Conservation (phyloP, 306 rosid genomes). For the Quercus suber region DNA sequence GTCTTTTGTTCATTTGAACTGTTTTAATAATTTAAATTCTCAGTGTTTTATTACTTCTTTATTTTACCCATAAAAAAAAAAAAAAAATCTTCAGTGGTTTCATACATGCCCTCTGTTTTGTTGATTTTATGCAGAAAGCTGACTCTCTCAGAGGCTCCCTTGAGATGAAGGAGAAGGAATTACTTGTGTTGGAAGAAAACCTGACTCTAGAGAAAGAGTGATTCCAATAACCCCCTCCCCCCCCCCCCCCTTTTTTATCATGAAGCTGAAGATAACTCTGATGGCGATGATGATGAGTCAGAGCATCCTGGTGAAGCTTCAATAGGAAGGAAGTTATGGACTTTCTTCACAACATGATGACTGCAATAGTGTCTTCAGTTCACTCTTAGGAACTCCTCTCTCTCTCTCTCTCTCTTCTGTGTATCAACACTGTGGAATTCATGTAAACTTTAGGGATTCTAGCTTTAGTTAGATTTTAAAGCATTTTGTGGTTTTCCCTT, state of each 20-base stretch:
- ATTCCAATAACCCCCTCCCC: conserved; percentile 14
- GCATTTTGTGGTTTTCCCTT: background rate
- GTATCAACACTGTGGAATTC: no score
- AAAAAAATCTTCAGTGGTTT: background rate
- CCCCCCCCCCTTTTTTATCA: no score
- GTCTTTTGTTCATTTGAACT: conserved; percentile 16
- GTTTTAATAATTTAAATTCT: background rate
- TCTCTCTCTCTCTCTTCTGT: background rate
- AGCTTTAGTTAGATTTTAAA: conserved; percentile 1
- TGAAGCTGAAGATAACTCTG: conserved; percentile 36
- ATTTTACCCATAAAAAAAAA: no score
- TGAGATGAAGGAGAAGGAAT: conserved; percentile 57
- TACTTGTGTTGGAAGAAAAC: conserved; percentile 57
- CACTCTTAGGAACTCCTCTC: background rate
- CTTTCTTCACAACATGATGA: conserved; percentile 69
- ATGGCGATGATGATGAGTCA: conserved; percentile 33
- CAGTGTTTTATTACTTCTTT: no score
- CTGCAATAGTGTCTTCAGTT: conserved; percentile 5
- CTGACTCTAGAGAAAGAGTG: conserved; percentile 70
- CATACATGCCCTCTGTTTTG: conserved; percentile 10
- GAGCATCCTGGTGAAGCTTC: conserved; percentile 55
- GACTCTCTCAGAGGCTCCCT: conserved; percentile 33
- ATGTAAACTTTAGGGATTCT: background rate
- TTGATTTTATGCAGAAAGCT: conserved; percentile 51
- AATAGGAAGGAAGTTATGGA: conserved; percentile 63